These are phyloP conservation scores for Astragalus glycyphyllos DNA, from an alignment of 306 rosid genomes.

Conservation along the genomic window DNA sequence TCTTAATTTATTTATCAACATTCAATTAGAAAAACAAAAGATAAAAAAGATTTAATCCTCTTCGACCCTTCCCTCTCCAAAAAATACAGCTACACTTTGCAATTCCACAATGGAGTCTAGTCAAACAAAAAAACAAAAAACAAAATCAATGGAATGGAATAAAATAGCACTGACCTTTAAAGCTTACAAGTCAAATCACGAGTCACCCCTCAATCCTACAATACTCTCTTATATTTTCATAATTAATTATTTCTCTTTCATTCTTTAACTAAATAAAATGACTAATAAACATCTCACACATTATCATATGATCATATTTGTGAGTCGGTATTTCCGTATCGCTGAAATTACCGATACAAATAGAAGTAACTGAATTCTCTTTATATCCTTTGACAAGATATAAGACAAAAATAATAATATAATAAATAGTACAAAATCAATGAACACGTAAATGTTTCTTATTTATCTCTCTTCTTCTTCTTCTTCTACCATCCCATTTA, in stretches of 20 bases:
- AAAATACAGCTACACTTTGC: neutral
- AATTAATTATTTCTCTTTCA: neutral
- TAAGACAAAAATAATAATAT: too few species aligned
- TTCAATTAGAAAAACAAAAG: neutral
- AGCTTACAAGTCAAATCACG: constrained; percentile 32
- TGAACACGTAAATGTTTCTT: constrained; percentile 41
- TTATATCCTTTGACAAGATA: too few species aligned
- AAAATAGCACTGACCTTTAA: constrained; percentile 39
- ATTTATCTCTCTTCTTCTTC: constrained; percentile 1
- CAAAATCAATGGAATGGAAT: constrained; percentile 29
- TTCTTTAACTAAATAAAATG: too few species aligned
- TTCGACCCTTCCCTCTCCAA: neutral
- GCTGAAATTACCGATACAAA: too few species aligned
- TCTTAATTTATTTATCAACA: neutral
- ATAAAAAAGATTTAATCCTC: neutral
- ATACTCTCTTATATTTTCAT: constrained; percentile 13
- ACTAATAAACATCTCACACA: too few species aligned
- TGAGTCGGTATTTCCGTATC: too few species aligned
- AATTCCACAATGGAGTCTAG: neutral
- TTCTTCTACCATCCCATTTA: constrained; percentile 6
- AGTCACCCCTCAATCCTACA: constrained; percentile 24
- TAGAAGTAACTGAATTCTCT: too few species aligned
- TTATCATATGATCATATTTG: too few species aligned
- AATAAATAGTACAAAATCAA: constrained; percentile 15
- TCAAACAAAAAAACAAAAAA: neutral